Base-by-base conservation (phyloP, 805 yeast species). In the Kregervanrija pseudodelftensis region DNA sequence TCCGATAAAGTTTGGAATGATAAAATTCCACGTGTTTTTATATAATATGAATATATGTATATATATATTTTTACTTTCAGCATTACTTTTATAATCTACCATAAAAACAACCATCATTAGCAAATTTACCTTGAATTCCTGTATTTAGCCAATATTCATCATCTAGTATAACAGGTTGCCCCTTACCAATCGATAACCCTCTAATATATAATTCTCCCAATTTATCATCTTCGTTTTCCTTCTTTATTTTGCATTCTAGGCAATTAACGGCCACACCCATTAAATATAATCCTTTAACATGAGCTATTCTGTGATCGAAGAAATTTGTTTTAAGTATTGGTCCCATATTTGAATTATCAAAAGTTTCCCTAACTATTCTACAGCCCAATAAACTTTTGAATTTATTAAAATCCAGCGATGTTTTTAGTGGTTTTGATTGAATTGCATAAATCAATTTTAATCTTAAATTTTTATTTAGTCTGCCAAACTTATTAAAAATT, bases 91-190 rank as follows among this genome's bases (percentile, higher is more conserved):
- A 33, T 12, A 37, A 10, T 9, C 42, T 32, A 8, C 52, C 70
- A 57, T 83, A 84, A 47, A 84, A 70, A 56, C 90, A 82, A 2
- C 90, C 90, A 60, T 84, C 91, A 30, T 61, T 66, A 11, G 88
- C 90, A 72, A 82, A 81, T 33, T 68, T 67, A 0, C 87, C 89
- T 33, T 51, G 55, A 0, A 80, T 64, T 5, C 73, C 74, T 3
- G 74, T 66, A 10, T 66, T 61, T 63, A 70, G 65, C 62, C 72
- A 80, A 15, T 76, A 74, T 49, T 74, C 79, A 8, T 74, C 69
- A n/a, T 73, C 74, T 3, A 57, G 53, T 1, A 38, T 47, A 31
- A 49, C 38, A 3, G 33, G 44, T 9, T 45, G 55, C 16, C 49
- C 42, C 51, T 72, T 79, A 0, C 89, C 88, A 16, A 84, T 70